These are phyloP conservation scores for Paramecium tetraurelia DNA, from an alignment of 73 alveolate species.

Conservation along the genomic window DNA sequence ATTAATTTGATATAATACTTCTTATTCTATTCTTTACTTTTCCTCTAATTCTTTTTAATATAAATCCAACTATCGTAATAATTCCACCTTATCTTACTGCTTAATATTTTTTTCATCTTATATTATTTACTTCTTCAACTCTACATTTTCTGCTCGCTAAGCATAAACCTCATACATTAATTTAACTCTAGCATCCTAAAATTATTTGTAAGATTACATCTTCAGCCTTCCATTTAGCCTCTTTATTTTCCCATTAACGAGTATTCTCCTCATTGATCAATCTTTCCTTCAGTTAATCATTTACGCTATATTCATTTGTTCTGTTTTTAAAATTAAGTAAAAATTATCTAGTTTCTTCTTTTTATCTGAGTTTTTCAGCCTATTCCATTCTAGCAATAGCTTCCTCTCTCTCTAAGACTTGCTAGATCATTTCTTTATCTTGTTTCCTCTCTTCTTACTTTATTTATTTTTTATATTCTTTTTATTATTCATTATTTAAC, in stretches of 20 bases:
- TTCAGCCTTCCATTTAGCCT: constrained; percentile 14
- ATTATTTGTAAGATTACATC: neutral
- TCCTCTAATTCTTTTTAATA: neutral
- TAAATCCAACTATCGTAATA: neutral
- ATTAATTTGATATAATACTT: neutral
- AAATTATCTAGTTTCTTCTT: constrained; percentile 39
- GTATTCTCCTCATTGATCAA: constrained; percentile 12
- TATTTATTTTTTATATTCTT: neutral
- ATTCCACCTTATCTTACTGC: neutral
- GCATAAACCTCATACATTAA: constrained; percentile 40
- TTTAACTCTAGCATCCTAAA: constrained; percentile 43
- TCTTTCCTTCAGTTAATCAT: constrained; percentile 22
- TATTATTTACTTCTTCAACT: neutral
- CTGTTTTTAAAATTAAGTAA: constrained; percentile 28
- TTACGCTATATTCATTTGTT: neutral
- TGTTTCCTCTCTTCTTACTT: neutral
- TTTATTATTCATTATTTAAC: constrained; percentile 20
- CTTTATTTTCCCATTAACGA: constrained; percentile 1
- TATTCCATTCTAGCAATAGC: constrained; percentile 38
- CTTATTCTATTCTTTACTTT: neutral
- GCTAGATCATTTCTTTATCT: constrained; percentile 17
- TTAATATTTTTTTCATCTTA: neutral
- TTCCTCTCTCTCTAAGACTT: constrained; percentile 35
- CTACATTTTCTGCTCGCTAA: constrained; percentile 18
- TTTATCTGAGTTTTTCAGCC: constrained; percentile 17